Evolutionary conservation across 345 rosid species (phyloP).

Genomic region (Rhodamnia argentea): DNA sequence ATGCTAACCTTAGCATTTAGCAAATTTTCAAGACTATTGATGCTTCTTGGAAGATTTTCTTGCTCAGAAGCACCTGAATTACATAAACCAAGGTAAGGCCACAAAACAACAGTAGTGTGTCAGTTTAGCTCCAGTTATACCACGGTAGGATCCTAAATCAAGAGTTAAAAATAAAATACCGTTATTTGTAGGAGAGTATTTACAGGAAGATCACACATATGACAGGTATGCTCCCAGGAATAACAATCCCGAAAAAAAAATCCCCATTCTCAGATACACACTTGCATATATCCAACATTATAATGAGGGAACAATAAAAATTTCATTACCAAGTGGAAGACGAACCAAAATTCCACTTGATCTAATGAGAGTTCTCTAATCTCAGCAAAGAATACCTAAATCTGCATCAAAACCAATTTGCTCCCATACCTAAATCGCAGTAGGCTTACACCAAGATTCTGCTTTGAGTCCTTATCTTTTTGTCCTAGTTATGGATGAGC

Average conservation of each 20-base stretch:
- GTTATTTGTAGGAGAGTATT: background rate
- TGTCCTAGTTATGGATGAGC: too few species aligned
- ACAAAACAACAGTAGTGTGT: background rate
- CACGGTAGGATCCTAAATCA: background rate
- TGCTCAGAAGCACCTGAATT: constrained; percentile 71
- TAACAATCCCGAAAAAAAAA: background rate
- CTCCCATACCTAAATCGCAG: too few species aligned
- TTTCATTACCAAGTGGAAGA: background rate
- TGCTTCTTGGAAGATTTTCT: constrained; percentile 60
- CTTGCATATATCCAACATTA: background rate
- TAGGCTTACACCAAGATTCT: too few species aligned
- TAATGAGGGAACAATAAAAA: constrained; percentile 6
- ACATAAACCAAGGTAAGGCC: background rate
- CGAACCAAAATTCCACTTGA: background rate
- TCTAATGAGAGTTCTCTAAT: background rate
- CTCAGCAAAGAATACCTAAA: background rate
- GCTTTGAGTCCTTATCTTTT: too few species aligned
- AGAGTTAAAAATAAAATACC: background rate
- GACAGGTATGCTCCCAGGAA: background rate
- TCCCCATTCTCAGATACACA: background rate
- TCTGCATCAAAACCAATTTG: background rate
- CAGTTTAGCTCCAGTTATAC: background rate
- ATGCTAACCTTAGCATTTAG: constrained; percentile 82
- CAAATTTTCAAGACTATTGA: constrained; percentile 84
- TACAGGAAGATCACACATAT: background rate